Base-by-base conservation (phyloP, 2,329 filamentous ascomycete species). In the Sporothrix variecibatus region DNA sequence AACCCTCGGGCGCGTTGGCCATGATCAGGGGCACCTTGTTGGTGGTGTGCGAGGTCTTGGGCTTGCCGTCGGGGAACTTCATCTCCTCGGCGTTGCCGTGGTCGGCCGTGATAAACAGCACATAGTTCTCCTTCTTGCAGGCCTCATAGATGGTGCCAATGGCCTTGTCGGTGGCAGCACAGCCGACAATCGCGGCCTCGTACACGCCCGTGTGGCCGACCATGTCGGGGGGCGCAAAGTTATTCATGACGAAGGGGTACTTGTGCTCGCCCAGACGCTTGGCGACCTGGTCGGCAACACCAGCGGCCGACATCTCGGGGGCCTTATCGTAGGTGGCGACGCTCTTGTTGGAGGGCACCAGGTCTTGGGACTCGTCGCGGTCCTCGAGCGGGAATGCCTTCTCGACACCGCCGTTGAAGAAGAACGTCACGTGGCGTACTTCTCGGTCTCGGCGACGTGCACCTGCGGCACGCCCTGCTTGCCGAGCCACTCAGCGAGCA, bases 361-460 rank as follows among this genome's bases (percentile, higher is more conserved):
- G 85, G 81, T 92, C 90, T 82, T 91, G 89, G 38, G 83, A 84
- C 87, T 97, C 93, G 80, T 99, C 96, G 78, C 96, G 93, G 76
- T 92, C 91, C 86, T 99, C 96, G 67, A 94, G 92, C 72, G 93
- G 91, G 85, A 98, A 99, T 77, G 94, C 93, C 87, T 98, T 97
- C 87, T 99, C 96, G 72, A 97, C 93, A 81, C 96, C 96, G 74
- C 96, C 96, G 86, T 99, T 99, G 91, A 98, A 98, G 90, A 98
- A 98, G 89, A 98, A 98, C 74, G 96, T 98, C 77, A 99, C 96
- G 86, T 99, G 96, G 96, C 96, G 84, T 99, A 99, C 87, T 99
- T 99, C 85, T 99, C 96, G 1, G 96, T 99, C 89, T 99, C 96
- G 74, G 96, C 96, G 78, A 98, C 90, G 86, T 99, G 96, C 78